These are phyloP conservation scores for Aspergillus texensis DNA, from an alignment of 2,329 filamentous ascomycete genomes.

Conservation along the genomic window DNA sequence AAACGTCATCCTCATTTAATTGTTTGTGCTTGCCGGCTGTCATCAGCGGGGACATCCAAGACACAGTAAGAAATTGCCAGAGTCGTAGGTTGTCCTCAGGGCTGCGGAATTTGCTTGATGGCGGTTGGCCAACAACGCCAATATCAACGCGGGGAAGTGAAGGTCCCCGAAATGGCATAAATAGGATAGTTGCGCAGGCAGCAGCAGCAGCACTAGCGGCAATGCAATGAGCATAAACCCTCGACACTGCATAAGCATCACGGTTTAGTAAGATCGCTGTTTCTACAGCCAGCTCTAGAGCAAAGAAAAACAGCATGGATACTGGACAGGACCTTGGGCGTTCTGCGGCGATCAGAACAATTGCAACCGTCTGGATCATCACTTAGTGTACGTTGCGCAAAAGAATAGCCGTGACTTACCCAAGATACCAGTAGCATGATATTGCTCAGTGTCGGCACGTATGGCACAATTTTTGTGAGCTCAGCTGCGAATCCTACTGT, in stretches of 20 bases:
- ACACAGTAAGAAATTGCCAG: slow-evolving; percentile 83
- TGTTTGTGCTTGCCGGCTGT: slow-evolving; percentile 64
- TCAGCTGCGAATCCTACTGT: slow-evolving; percentile 39
- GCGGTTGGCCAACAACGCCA: slow-evolving; percentile 57
- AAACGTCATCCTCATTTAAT: slow-evolving; percentile 78
- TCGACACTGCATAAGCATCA: slow-evolving; percentile 13
- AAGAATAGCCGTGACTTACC: slow-evolving; percentile 34
- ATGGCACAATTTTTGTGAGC: slow-evolving; percentile 30
- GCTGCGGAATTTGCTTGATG: slow-evolving; percentile 64
- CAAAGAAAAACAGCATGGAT: slow-evolving; percentile 41
- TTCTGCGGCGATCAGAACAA: slow-evolving; percentile 39
- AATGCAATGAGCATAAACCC: slow-evolving; percentile 26
- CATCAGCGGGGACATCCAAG: slow-evolving; percentile 79
- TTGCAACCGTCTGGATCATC: slow-evolving; percentile 34
- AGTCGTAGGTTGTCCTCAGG: slow-evolving; percentile 79
- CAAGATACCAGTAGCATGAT: slow-evolving; percentile 38
- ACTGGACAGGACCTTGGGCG: slow-evolving; percentile 47
- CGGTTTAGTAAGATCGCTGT: slow-evolving; percentile 34
- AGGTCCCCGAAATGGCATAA: slow-evolving; percentile 72
- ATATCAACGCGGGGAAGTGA: slow-evolving; percentile 59
- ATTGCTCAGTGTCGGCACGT: slow-evolving; percentile 17
- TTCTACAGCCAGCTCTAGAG: slow-evolving; percentile 36
- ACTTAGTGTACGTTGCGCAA: slow-evolving; percentile 21
- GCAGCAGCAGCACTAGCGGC: slow-evolving; percentile 47
- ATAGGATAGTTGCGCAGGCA: slow-evolving; percentile 58